Percentiles rank a stretch among this genome's conserved stretches.
phyloP scores from a whole-genome alignment of 441 rosid species.

The Croton laevigatus region DNA sequence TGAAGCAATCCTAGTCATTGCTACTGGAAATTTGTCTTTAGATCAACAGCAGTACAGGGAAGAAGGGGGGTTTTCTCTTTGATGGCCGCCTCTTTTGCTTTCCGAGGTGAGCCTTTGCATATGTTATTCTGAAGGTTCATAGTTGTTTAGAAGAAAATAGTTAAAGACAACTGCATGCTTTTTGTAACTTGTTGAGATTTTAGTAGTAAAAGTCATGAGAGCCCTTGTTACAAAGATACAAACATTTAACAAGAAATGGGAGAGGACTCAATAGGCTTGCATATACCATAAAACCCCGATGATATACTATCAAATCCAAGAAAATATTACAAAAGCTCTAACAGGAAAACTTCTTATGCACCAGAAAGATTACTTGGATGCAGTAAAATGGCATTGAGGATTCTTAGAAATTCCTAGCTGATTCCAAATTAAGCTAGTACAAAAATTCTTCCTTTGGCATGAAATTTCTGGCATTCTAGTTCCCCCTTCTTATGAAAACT shows the following conservation, averaged over 20 bases:
- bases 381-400: not conserved
- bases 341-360: not conserved
- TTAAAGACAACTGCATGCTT: not conserved
- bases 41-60: conserved; percentile 30
- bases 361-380: not conserved
- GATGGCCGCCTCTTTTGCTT: conserved; percentile 66
- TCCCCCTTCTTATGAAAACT: not conserved
- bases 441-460: not conserved
- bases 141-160: not conserved
- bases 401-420: not conserved
- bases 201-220: too few species aligned
- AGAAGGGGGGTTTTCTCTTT: conserved; percentile 54
- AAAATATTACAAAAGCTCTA: not conserved
- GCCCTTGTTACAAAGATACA: too few species aligned
- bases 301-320: not conserved
- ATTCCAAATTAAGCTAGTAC: not conserved
- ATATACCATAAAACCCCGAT: not conserved
- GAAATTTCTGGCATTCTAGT: too few species aligned
- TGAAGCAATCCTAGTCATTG: conserved; percentile 45
- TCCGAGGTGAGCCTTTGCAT: conserved; percentile 56
- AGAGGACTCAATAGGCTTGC: too few species aligned
- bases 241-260: too few species aligned
- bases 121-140: conserved; percentile 8
- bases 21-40: conserved; percentile 28
- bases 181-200: not conserved